These are phyloP conservation scores for Candida rishiriensis DNA, from an alignment of 805 yeast species.

Conservation along the genomic window DNA sequence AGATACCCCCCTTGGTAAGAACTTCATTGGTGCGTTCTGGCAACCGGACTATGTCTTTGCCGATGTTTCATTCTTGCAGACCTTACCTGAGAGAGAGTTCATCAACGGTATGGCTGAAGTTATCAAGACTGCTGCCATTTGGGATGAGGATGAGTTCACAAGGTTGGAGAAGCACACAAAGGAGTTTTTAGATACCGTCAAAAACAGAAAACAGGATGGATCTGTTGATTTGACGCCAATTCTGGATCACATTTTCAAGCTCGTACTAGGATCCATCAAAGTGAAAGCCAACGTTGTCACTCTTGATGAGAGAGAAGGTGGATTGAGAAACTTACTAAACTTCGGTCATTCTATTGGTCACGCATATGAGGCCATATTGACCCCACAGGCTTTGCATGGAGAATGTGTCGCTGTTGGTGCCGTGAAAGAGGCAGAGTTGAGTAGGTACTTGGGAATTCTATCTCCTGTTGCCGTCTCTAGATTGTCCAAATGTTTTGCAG, in stretches of 20 bases:
- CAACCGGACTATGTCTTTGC: slow-evolving; percentile 88
- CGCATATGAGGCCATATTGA: slow-evolving; percentile 95
- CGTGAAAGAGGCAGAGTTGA: slow-evolving; percentile 89
- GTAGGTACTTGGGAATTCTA: slow-evolving; percentile 85
- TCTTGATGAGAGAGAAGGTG: slow-evolving; percentile 91
- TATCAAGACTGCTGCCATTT: slow-evolving; percentile 95
- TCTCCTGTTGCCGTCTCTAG: slow-evolving; percentile 94
- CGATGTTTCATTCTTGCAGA: slow-evolving; percentile 80
- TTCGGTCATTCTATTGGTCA: slow-evolving; percentile 98
- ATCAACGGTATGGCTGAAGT: slow-evolving; percentile 99
- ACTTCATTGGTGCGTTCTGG: slow-evolving; percentile 95
- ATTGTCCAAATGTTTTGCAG: slow-evolving; percentile 71
- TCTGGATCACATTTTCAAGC: slow-evolving; percentile 65
- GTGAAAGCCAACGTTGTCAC: slow-evolving; percentile 95
- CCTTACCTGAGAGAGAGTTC: slow-evolving; percentile 89
- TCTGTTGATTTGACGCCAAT: slow-evolving; percentile 64
- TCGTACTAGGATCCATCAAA: slow-evolving; percentile 79
- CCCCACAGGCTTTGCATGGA: slow-evolving; percentile 95
- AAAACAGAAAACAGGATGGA: slow-evolving; percentile 36
- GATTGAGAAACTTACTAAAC: slow-evolving; percentile 84
- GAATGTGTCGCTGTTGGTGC: slow-evolving; percentile 99
- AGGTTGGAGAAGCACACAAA: slow-evolving; percentile 77
- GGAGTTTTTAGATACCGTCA: slow-evolving; percentile 63
- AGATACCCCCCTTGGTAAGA: slow-evolving; percentile 94
- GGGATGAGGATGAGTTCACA: slow-evolving; percentile 86